Evolutionary conservation across 2,329 filamentous ascomycete species (phyloP), one percentile per base, ranked within the genome.

Genomic region (Beauveria scarabaeidicola): DNA sequence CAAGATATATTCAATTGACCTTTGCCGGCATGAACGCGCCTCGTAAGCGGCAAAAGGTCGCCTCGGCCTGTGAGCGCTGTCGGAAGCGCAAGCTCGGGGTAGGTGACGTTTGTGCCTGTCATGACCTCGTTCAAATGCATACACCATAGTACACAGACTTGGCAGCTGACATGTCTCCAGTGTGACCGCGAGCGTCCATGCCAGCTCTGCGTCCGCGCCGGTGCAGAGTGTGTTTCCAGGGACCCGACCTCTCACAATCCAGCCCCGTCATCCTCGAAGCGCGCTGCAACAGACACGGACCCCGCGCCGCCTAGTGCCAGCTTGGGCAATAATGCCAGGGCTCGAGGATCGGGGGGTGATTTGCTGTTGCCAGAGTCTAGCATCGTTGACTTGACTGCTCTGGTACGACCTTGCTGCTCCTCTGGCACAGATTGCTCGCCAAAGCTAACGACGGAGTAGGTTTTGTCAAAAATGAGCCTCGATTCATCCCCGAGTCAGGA

Each of bases 1-100:
- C 15, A 36, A 36, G 13, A 36, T 36, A 36, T 15, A 36, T 6
- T 5, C 32, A 10, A 5, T 11, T 44, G n/a, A 15, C 40, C 8
- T 17, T 19, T 8, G 25, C 15, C 53, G 19, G 19, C 21, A 61
- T 61, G 59, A 53, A 43, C 11, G 48, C 59, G 5, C 5, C 46
- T 46, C 53, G 54, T 17, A 61, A 61, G 41, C 59, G 59, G n/a
- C 59, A 61, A 52, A 61, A 61, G 36, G 59, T 61, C 6, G 40
- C 48, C 6, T 61, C 59, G 19, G 59, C 59, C 10, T 61, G 59
- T 32, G 44, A 58, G 48, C 38, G 59, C 13, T 61, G 59, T 27
- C 53, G 59, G 8, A 48, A 58, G 23, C 47, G 59, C 25, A 61
- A 61, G 27, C 54, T 61, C 2, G 59, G 59, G 23, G 59, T 61